A percentile compares a stretch with the other conserved stretches of the same genome.
These are phyloP conservation scores for Teunomyces aglyptinius DNA, from an alignment of 805 yeast genomes.

Conservation along the genomic window DNA sequence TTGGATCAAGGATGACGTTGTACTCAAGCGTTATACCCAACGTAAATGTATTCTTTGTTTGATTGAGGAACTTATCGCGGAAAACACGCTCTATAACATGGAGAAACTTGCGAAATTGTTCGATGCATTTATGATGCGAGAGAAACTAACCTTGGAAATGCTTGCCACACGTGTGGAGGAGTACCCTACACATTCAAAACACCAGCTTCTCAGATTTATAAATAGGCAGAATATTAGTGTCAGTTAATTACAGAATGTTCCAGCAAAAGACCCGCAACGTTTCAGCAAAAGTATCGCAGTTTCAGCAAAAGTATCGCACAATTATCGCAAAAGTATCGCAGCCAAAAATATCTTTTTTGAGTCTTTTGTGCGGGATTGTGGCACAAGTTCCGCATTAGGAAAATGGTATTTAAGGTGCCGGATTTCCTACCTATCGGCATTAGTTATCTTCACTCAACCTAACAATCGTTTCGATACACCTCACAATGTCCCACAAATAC, in stretches of 20 bases:
- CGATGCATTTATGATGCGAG: conserved; percentile 1
- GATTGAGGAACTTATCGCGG: not conserved
- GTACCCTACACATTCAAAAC: conserved; percentile 3
- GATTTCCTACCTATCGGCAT: not conserved
- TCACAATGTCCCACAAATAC: conserved; percentile 57
- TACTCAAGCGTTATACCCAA: not conserved
- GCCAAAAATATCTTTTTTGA: not conserved
- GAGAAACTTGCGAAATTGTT: not conserved
- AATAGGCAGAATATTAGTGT: not conserved
- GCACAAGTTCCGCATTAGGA: not conserved
- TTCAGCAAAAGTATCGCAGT: no score
- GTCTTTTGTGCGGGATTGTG: not conserved
- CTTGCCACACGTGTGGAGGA: not conserved
- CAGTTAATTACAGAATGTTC: not conserved
- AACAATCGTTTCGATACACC: no score
- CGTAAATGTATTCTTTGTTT: conserved; percentile 2
- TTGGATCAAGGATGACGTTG: conserved; percentile 1
- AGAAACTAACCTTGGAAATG: conserved; percentile 2
- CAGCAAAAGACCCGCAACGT: no score
- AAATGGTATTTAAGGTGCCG: not conserved
- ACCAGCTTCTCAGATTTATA: not conserved
- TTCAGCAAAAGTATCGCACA: no score
- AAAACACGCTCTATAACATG: not conserved
- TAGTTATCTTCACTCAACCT: no score
- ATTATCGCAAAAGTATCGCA: no score